These are phyloP conservation scores for Ascochyta koolunga DNA, from an alignment of 2,329 filamentous ascomycete species.

Conservation along the genomic window DNA sequence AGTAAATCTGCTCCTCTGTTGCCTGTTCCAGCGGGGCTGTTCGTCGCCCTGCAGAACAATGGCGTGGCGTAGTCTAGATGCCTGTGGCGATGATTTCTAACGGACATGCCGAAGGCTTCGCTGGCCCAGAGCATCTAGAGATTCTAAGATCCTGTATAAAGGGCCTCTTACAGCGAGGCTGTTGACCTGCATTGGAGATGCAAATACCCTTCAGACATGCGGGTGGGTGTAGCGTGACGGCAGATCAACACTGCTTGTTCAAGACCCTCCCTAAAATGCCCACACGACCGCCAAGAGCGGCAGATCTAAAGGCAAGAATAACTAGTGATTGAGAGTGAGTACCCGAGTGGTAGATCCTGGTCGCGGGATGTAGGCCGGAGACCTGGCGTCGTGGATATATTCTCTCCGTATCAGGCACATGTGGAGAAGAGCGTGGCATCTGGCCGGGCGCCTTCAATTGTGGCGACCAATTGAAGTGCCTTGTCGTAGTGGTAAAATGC, in stretches of 20 bases:
- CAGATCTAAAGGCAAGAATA: slow-evolving; percentile 22
- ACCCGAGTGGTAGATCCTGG: background rate
- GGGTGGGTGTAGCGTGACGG: slow-evolving; percentile 5
- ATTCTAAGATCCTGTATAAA: background rate
- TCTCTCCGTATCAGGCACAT: background rate
- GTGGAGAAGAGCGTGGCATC: slow-evolving; percentile 3
- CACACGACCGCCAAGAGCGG: slow-evolving; percentile 23
- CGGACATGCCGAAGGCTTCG: background rate
- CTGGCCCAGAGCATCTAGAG: background rate
- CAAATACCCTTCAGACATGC: background rate
- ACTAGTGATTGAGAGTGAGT: background rate
- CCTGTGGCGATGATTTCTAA: background rate
- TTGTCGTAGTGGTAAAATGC: slow-evolving; percentile 4
- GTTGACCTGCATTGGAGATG: slow-evolving; percentile 5
- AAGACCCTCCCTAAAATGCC: slow-evolving; percentile 8
- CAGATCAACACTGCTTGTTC: slow-evolving; percentile 1
- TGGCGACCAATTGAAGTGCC: slow-evolving; percentile 3
- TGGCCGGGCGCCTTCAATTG: background rate
- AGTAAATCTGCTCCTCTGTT: background rate
- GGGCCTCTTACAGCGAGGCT: background rate
- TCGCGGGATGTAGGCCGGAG: background rate
- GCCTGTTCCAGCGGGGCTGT: background rate
- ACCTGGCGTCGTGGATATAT: background rate
- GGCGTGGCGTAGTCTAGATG: background rate
- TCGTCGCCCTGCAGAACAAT: background rate